These are phyloP conservation scores for Fonsecaea pugnacius DNA, from an alignment of 2,329 filamentous ascomycete genomes.

Conservation along the genomic window DNA sequence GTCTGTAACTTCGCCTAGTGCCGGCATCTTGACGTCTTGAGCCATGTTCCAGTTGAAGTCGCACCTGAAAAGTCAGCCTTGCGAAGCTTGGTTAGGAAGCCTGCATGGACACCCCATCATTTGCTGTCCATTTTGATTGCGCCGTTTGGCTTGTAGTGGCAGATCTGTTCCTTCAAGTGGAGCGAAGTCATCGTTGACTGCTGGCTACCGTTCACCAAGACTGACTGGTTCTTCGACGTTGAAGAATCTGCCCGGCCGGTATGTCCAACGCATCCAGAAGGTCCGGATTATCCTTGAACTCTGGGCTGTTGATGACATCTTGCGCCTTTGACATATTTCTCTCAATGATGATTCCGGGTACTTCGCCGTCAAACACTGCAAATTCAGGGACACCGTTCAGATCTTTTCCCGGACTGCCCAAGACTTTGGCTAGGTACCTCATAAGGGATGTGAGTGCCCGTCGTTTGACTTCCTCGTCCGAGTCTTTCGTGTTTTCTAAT, in stretches of 20 bases:
- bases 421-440: slow-evolving; percentile 41
- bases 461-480: slow-evolving; percentile 31
- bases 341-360: slow-evolving; percentile 40
- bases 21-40: background rate
- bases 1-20: background rate
- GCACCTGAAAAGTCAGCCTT: background rate
- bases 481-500: slow-evolving; percentile 37
- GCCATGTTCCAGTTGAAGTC: background rate
- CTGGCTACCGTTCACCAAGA: slow-evolving; percentile 24
- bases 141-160: background rate
- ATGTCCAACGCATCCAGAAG: slow-evolving; percentile 38
- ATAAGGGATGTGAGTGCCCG: slow-evolving; percentile 39
- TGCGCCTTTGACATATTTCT: slow-evolving; percentile 40
- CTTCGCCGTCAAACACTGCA: slow-evolving; percentile 21
- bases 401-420: slow-evolving; percentile 22
- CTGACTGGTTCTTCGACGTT: slow-evolving; percentile 35
- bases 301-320: slow-evolving; percentile 38
- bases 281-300: slow-evolving; percentile 39
- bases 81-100: background rate
- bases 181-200: background rate
- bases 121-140: background rate
- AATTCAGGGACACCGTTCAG: slow-evolving; percentile 17
- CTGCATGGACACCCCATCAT: background rate
- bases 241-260: slow-evolving; percentile 36
- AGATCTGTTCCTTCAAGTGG: background rate